Conservation (phyloP, 345 rosid genomes). For the Iberis pinnata region DNA sequence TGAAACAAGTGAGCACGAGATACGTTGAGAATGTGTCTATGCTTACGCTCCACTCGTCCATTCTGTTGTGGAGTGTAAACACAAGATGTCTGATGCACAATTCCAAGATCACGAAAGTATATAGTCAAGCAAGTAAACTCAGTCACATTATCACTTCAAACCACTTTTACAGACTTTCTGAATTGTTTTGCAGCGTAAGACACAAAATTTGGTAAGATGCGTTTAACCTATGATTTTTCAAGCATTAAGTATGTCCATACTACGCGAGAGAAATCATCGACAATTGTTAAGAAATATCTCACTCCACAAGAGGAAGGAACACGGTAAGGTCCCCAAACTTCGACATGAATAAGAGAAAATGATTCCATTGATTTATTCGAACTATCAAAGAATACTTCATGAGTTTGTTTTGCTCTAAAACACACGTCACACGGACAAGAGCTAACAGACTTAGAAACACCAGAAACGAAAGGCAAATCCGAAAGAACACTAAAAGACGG, state of each 20-base stretch:
- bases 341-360: not conserved
- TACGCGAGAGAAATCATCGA: not conserved
- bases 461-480: no score
- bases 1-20: no score
- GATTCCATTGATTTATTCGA: not conserved
- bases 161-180: fast-evolving
- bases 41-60: no score
- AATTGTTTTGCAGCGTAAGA: not conserved
- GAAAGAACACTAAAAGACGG: no score
- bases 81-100: not conserved
- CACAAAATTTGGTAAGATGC: no score
- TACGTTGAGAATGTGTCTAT: no score
- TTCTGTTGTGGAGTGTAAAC: not conserved
- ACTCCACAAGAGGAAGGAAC: not conserved
- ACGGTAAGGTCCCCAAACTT: not conserved
- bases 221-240: not conserved
- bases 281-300: no score
- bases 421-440: no score
- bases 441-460: no score
- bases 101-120: not conserved
- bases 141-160: not conserved
- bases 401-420: no score
- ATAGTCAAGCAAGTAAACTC: not conserved
- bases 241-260: not conserved
- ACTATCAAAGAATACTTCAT: not conserved